Percentiles rank a stretch among this genome's conserved stretches.
These are phyloP conservation scores for Jamesozyma spencerorum DNA, from an alignment of 805 yeast species.

Conservation along the genomic window DNA sequence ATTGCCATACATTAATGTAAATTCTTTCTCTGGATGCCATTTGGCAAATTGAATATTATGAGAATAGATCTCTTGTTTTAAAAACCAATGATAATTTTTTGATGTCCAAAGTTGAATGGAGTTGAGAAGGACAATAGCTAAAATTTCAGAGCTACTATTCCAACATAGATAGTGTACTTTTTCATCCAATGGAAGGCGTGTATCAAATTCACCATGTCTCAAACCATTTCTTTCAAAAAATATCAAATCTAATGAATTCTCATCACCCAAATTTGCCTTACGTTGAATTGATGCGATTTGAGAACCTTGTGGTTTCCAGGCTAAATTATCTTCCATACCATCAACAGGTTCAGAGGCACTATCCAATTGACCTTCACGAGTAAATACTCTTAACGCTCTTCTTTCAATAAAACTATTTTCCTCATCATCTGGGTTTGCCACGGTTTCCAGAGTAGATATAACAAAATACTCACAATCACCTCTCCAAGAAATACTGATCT, in stretches of 20 bases:
- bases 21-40: constrained; percentile 89
- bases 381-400: constrained; percentile 75
- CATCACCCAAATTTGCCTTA: constrained; percentile 36
- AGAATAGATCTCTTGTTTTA: constrained; percentile 63
- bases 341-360: constrained; percentile 87
- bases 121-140: constrained; percentile 56
- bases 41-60: constrained; percentile 35
- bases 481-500: constrained; percentile 71
- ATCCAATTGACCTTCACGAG: constrained; percentile 66
- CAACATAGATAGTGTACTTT: constrained; percentile 51
- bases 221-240: constrained; percentile 92
- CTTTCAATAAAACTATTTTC: constrained; percentile 36
- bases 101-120: constrained; percentile 82
- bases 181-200: constrained; percentile 49
- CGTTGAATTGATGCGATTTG: constrained; percentile 76
- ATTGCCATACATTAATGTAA: constrained; percentile 61
- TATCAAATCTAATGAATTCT: constrained; percentile 39
- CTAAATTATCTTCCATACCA: constrained; percentile 58
- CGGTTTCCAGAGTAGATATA: constrained; percentile 51
- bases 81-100: constrained; percentile 91
- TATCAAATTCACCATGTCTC: constrained; percentile 74
- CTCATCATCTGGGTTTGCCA: constrained; percentile 33
- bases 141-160: constrained; percentile 72
- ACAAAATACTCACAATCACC: constrained; percentile 87
- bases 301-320: constrained; percentile 92